phyloP scores from a whole-genome alignment of 768 basidiomycete species.

The Ramaria rubella region DNA sequence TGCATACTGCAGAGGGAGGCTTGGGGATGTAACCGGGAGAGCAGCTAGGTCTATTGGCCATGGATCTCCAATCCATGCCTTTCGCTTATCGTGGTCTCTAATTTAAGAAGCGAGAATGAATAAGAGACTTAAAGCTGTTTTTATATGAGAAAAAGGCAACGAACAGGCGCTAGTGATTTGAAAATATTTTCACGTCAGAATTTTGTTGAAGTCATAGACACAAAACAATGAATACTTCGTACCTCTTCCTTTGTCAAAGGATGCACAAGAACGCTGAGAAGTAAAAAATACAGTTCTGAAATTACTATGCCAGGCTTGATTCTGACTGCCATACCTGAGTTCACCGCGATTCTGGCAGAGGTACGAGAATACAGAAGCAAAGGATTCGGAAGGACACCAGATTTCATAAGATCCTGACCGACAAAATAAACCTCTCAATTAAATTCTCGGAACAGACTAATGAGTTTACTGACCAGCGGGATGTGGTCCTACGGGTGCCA shows the following conservation, averaged over 20 bases:
- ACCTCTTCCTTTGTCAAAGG: slow-evolving; percentile 69
- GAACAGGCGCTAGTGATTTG: too few relatives aligned
- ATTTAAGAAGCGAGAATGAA: background rate
- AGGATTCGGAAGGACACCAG: slow-evolving; percentile 72
- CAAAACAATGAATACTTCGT: slow-evolving; percentile 17
- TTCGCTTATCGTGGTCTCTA: slow-evolving; percentile 67
- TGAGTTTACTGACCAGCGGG: slow-evolving; percentile 58
- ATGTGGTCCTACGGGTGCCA: slow-evolving; percentile 64
- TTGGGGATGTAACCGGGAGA: slow-evolving; percentile 44
- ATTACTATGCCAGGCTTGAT: background rate
- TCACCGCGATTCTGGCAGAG: slow-evolving; percentile 59
- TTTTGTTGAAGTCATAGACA: background rate
- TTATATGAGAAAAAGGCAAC: too few relatives aligned
- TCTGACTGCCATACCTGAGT: slow-evolving; percentile 44
- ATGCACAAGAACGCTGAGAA: slow-evolving; percentile 59
- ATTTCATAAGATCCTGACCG: slow-evolving; percentile 69
- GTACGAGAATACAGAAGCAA: slow-evolving; percentile 71
- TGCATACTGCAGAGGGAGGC: slow-evolving; percentile 62
- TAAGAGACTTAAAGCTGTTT: too few relatives aligned
- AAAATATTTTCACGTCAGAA: too few relatives aligned
- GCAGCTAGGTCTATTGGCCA: slow-evolving; percentile 57
- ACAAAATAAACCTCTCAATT: background rate
- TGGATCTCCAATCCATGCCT: slow-evolving; percentile 68
- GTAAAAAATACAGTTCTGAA: background rate
- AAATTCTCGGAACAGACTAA: background rate